Percentiles rank a stretch among this genome's conserved stretches.
Conservation (phyloP, 2,329 filamentous ascomycete genomes). For the Penicillium sp. region DNA sequence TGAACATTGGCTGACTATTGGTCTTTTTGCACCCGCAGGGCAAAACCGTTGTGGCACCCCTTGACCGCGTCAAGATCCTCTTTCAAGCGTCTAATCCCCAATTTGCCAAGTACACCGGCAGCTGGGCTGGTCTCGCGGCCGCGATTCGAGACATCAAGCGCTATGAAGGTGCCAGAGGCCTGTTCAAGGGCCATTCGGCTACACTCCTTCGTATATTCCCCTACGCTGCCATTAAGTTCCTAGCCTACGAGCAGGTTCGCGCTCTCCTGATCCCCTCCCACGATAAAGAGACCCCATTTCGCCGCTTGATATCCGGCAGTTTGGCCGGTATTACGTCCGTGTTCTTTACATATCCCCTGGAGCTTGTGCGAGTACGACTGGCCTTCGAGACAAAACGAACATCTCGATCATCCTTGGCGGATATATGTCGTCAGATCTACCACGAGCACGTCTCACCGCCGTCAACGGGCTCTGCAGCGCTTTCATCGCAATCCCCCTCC, state of each 20-base stretch:
- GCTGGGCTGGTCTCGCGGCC: constrained; percentile 76
- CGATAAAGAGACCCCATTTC: constrained; percentile 73
- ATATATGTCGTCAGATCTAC: constrained; percentile 85
- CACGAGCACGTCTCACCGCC: constrained; percentile 60
- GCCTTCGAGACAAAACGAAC: constrained; percentile 88
- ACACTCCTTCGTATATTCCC: constrained; percentile 93
- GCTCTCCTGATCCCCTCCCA: constrained; percentile 68
- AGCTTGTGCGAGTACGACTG: constrained; percentile 85
- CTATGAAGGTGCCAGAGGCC: constrained; percentile 68
- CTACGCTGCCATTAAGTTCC: constrained; percentile 95
- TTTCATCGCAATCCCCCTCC: constrained; percentile 37
- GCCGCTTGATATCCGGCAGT: constrained; percentile 55
- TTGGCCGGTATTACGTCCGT: constrained; percentile 76
- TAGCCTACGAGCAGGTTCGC: constrained; percentile 95
- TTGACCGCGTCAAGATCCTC: constrained; percentile 97
- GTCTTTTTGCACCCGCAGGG: constrained; percentile 55
- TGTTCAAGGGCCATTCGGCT: constrained; percentile 92
- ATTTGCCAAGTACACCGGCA: constrained; percentile 88
- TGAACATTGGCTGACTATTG: constrained; percentile 7
- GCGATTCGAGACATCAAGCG: constrained; percentile 81
- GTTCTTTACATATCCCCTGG: constrained; percentile 92
- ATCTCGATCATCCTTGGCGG: constrained; percentile 65
- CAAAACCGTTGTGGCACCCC: constrained; percentile 91
- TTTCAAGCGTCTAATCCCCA: constrained; percentile 94
- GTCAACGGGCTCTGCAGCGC: constrained; percentile 16